Percentiles rank a stretch among this genome's conserved stretches.
These are phyloP conservation scores for Flaveria trinervia DNA, from an alignment of 129 eudicot species.

Conservation along the genomic window DNA sequence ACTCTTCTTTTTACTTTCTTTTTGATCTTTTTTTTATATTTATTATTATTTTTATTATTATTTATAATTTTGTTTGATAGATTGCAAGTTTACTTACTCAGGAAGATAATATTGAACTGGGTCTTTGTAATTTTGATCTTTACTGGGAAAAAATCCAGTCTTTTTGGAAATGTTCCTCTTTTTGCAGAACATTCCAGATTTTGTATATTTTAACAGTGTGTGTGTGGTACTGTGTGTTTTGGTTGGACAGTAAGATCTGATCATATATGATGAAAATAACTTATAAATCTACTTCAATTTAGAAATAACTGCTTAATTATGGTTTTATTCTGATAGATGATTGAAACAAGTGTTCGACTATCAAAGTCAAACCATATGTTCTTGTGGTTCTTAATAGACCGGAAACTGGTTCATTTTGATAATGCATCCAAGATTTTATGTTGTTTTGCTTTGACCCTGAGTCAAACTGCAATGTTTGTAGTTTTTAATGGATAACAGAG, in stretches of 20 bases:
- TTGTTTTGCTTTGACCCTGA: neutral
- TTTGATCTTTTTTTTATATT: neutral
- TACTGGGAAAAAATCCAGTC: slow-evolving; percentile 16
- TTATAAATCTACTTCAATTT: neutral
- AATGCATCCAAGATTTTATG: neutral
- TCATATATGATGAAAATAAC: slow-evolving; percentile 2
- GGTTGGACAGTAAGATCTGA: slow-evolving; percentile 32
- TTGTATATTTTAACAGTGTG: neutral
- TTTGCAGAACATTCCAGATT: slow-evolving; percentile 30
- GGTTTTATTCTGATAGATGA: slow-evolving; percentile 26
- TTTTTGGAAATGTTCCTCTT: slow-evolving; percentile 29
- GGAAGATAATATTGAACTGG: slow-evolving; percentile 21
- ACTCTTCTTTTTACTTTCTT: slow-evolving; percentile 12
- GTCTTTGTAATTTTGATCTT: slow-evolving; percentile 12
- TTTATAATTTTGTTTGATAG: slow-evolving; percentile 1
- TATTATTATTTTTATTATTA: too few relatives aligned
- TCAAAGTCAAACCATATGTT: slow-evolving; percentile 15
- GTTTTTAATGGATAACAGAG: slow-evolving; percentile 18
- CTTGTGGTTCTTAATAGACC: slow-evolving; percentile 16
- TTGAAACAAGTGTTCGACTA: slow-evolving; percentile 16
- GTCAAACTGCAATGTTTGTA: slow-evolving; percentile 17
- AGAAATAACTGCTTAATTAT: neutral
- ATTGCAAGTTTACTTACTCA: slow-evolving; percentile 16
- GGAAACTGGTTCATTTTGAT: slow-evolving; percentile 9
- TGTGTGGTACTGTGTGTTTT: slow-evolving; percentile 30